Evolutionary conservation across 2,329 filamentous ascomycete species (phyloP).

Genomic region (Elsinoe arachidis): DNA sequence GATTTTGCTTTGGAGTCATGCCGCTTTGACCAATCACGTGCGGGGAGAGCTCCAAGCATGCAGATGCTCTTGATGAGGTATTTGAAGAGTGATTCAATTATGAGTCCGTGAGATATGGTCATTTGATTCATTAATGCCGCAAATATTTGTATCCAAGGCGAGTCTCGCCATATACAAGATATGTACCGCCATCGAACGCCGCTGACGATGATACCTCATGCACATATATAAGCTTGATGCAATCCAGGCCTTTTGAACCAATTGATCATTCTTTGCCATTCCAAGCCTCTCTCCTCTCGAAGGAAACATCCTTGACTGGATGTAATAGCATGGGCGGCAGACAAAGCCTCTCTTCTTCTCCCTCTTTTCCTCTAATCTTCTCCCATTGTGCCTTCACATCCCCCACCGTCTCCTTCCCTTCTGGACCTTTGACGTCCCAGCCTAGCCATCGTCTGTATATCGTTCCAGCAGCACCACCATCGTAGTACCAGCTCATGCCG

Average conservation of each 20-base stretch:
- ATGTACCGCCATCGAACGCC: neutral
- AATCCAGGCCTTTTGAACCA: neutral
- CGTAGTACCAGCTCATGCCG: slow-evolving; percentile 46
- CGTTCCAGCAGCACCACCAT: slow-evolving; percentile 44
- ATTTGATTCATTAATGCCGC: neutral
- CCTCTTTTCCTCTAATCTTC: neutral
- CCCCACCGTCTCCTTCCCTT: slow-evolving; percentile 33
- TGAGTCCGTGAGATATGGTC: neutral
- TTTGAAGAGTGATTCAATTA: neutral
- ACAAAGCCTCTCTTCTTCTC: slow-evolving; percentile 41
- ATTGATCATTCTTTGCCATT: neutral
- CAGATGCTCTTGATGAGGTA: neutral
- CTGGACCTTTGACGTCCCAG: slow-evolving; percentile 41
- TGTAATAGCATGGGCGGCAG: slow-evolving; percentile 40
- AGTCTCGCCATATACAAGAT: neutral
- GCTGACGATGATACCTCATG: neutral
- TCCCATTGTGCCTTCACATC: slow-evolving; percentile 7
- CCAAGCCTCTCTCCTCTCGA: neutral
- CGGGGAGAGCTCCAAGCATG: neutral
- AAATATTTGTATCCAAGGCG: neutral
- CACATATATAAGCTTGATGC: neutral
- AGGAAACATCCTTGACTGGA: slow-evolving; percentile 40
- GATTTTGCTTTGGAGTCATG: neutral
- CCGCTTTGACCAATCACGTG: neutral
- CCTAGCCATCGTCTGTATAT: slow-evolving; percentile 50